A percentile compares a stretch with the other conserved stretches of the same genome.
These are phyloP conservation scores for Musa itinerans DNA, from an alignment of 176 grass and related monocot genomes.

Conservation along the genomic window DNA sequence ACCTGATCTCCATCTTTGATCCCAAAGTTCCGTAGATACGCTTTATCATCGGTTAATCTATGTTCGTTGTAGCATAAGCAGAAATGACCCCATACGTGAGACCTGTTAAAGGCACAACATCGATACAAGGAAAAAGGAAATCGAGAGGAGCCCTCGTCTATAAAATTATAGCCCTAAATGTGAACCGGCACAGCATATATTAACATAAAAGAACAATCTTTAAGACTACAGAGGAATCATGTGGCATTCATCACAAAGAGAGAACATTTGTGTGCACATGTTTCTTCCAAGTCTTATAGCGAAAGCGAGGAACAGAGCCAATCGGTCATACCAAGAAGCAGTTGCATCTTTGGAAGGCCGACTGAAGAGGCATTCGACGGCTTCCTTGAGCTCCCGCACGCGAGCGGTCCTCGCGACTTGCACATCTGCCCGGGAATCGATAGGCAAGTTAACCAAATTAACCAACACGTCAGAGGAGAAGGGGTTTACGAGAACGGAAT, in stretches of 20 bases:
- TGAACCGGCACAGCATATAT: neutral
- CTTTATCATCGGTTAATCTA: conserved; percentile 68
- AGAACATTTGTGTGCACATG: no score
- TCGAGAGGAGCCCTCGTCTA: neutral
- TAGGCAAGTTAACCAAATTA: neutral
- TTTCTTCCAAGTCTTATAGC: neutral
- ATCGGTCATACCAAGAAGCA: conserved; percentile 49
- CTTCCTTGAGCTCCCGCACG: conserved; percentile 59
- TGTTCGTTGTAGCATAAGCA: conserved; percentile 65
- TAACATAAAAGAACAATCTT: neutral
- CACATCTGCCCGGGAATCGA: conserved; percentile 34
- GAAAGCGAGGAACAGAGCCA: neutral
- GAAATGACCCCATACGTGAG: conserved; percentile 89
- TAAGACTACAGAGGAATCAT: no score
- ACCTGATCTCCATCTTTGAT: conserved; percentile 94
- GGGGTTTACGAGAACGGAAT: neutral
- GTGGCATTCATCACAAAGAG: no score
- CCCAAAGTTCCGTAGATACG: conserved; percentile 45
- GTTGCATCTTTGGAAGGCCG: conserved; percentile 22
- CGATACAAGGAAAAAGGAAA: neutral
- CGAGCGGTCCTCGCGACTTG: conserved; percentile 32
- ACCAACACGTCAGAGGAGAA: neutral
- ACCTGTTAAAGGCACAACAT: conserved; percentile 31
- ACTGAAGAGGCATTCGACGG: conserved; percentile 56
- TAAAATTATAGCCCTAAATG: neutral